Conservation (phyloP, 2,329 filamentous ascomycete species). For the Hypomyces rosellus region DNA sequence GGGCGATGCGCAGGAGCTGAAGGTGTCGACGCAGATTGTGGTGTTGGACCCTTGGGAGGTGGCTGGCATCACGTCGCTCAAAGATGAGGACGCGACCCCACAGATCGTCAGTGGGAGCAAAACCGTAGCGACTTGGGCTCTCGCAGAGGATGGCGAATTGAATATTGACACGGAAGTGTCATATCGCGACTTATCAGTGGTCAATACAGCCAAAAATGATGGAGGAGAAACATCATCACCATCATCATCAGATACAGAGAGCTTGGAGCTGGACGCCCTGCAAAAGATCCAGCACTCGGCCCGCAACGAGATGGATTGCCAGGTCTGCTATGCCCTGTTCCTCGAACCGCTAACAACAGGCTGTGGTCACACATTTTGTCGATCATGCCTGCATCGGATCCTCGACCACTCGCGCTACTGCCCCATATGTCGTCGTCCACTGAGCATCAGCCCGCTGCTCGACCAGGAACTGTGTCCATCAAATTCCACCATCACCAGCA, state of each 20-base stretch:
- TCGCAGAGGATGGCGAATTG: constrained; percentile 58
- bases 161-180: constrained; percentile 48
- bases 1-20: constrained; percentile 18
- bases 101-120: constrained; percentile 47
- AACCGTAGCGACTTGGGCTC: constrained; percentile 58
- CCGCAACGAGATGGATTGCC: constrained; percentile 73
- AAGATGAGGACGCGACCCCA: constrained; percentile 24
- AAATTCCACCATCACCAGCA: constrained; percentile 57
- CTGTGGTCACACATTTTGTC: constrained; percentile 88
- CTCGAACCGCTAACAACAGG: constrained; percentile 76
- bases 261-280: constrained; percentile 25
- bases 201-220: constrained; percentile 22
- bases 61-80: constrained; percentile 36
- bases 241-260: neutral
- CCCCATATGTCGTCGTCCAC: constrained; percentile 66
- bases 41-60: constrained; percentile 32
- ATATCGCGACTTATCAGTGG: constrained; percentile 16
- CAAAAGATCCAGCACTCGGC: constrained; percentile 54
- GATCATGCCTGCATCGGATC: constrained; percentile 67
- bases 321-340: constrained; percentile 78
- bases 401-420: constrained; percentile 74
- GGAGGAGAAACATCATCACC: neutral
- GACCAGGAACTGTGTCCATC: constrained; percentile 37
- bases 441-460: constrained; percentile 45
- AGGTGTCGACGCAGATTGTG: constrained; percentile 33